Evolutionary conservation across 1,139 yeast species (phyloP), one percentile per base, ranked within the genome.

Genomic region (Scheffersomyces stambukii): DNA sequence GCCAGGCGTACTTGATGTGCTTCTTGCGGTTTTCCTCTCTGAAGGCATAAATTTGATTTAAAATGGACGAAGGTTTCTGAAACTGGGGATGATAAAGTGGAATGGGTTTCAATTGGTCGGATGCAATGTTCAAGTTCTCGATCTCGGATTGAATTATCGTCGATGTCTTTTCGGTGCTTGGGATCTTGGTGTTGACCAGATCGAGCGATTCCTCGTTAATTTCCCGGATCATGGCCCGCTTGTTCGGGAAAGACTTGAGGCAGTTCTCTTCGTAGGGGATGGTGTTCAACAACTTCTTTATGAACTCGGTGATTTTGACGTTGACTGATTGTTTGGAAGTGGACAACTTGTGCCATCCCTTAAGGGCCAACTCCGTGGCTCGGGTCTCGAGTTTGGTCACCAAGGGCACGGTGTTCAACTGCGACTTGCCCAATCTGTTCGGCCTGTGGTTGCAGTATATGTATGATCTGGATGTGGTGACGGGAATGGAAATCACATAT

Each of bases 401-500:
- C 33, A 52, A 38, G 4, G 71, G 69, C 29, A 58, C 46, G 18
- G 48, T 46, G 13, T 51, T 41, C 18, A 45, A 33, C 35, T 63
- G 66, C 6, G 52, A 37, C 13, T 46, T 33, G 29, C 50, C 45
- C 17, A 65, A 48, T 2, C 52, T 32, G 6, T 49, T 34, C 1
- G 68, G 66, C 23, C 66, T 58, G 45, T 78, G 82, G 46, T 76
- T 71, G 52, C 81, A 80, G 45, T 77, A 73, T 9, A 81, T 52
- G 46, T 65, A 81, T 4, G 80, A 68, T 36, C 66, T 67, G 27
- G 61, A 50, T 4, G 73, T 61, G 4, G 84, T 78, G 13, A 81
- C 59, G 4, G 91, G 91, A 5, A 81, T 55, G 8, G 81, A 59
- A 57, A 78, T 55, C 12, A 78, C 57, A 40, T 70, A 75, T 21